Conservation (phyloP, 306 rosid genomes). For the Prunus mongolica region DNA sequence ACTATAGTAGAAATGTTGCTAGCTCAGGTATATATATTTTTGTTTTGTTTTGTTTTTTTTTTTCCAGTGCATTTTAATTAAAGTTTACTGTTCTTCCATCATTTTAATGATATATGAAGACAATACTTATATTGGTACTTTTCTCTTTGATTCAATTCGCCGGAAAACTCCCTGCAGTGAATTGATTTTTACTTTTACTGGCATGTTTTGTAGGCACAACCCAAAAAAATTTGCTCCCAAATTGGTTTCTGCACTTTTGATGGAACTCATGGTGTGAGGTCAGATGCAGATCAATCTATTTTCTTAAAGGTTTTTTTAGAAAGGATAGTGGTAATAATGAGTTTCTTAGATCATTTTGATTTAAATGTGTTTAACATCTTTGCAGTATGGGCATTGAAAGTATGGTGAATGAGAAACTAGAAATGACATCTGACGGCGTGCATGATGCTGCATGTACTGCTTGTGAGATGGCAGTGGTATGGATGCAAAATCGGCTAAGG, state of each 20-base stretch:
- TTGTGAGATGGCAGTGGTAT: slow-evolving; percentile 64
- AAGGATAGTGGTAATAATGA: background rate
- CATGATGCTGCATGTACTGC: slow-evolving; percentile 36
- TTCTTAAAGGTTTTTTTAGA: background rate
- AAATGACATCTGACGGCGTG: slow-evolving; percentile 10
- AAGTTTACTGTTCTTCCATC: background rate
- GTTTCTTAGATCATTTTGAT: background rate
- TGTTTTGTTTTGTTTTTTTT: background rate
- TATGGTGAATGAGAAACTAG: slow-evolving; percentile 31
- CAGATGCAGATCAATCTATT: slow-evolving; percentile 28
- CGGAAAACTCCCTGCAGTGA: background rate
- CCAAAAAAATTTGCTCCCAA: slow-evolving; percentile 53
- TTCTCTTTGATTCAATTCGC: background rate
- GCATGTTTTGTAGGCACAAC: slow-evolving; percentile 37
- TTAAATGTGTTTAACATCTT: background rate
- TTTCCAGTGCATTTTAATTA: background rate
- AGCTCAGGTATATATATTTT: slow-evolving; percentile 33
- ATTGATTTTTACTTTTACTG: slow-evolving; percentile 5
- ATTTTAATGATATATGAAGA: background rate
- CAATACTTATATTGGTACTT: background rate
- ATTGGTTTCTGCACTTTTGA: slow-evolving; percentile 56
- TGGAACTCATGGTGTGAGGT: slow-evolving; percentile 53
- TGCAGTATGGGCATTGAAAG: slow-evolving; percentile 47
- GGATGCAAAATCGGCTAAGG: slow-evolving; percentile 56
- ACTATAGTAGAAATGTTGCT: slow-evolving; percentile 47